Percentiles rank a stretch among this genome's conserved stretches.
Conservation (phyloP, 306 rosid species). For the Castanopsis chinensis region DNA sequence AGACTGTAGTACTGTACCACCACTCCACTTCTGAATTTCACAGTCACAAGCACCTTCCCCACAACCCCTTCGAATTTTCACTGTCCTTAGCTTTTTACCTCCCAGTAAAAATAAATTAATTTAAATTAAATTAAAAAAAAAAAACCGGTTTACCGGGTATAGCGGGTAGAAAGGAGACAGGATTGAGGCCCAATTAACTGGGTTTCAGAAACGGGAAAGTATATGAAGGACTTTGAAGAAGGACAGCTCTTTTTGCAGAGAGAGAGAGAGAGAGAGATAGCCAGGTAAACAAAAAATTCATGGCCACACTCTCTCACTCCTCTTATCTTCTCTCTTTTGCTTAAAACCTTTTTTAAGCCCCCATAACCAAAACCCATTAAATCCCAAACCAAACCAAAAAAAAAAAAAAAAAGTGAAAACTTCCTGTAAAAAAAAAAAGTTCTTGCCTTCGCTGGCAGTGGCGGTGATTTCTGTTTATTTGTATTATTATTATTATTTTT, state of each 20-base stretch:
- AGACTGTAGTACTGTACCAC: background rate
- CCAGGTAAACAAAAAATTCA: slow-evolving; percentile 11
- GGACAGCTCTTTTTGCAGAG: slow-evolving; percentile 29
- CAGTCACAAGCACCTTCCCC: background rate
- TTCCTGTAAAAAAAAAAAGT: no score
- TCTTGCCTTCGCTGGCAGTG: background rate
- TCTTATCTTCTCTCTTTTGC: slow-evolving; percentile 10
- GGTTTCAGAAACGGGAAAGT: slow-evolving; percentile 47
- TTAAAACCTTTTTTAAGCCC: background rate
- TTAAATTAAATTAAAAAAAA: background rate
- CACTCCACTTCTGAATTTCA: slow-evolving; percentile 3
- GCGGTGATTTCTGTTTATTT: no score
- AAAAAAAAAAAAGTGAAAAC: background rate
- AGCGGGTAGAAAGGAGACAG: slow-evolving; percentile 41
- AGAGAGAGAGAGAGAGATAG: background rate
- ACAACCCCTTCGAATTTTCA: background rate
- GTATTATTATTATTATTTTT: background rate
- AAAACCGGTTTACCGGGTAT: slow-evolving; percentile 40
- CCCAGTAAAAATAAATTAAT: background rate
- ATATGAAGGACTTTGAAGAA: slow-evolving; percentile 38
- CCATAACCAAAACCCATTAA: no score
- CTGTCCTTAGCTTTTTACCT: background rate
- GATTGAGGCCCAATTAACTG: background rate
- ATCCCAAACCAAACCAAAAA: background rate
- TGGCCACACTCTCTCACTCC: slow-evolving; percentile 31